A percentile compares a stretch with the other conserved stretches of the same genome.
Conservation (phyloP, 1,139 yeast species). For the Magnusiomyces sp. region DNA sequence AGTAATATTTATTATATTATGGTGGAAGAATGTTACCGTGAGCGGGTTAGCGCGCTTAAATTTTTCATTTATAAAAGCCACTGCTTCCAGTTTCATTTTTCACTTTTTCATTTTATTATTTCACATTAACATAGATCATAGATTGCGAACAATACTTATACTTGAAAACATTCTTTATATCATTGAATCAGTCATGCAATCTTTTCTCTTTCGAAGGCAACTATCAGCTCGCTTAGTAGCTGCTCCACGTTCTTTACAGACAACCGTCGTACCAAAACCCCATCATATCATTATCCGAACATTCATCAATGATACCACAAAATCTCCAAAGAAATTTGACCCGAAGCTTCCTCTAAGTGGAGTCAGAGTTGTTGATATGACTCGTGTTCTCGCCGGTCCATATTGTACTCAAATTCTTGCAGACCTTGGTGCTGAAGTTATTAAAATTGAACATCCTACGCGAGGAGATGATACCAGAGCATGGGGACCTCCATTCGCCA, state of each 20-base stretch:
- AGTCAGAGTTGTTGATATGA: conserved; percentile 33
- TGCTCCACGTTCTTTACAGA: no score
- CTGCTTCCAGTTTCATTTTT: no score
- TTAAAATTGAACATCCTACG: conserved; percentile 37
- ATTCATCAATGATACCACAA: not conserved
- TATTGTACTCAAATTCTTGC: conserved; percentile 37
- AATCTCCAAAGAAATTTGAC: not conserved
- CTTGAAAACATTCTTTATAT: no score
- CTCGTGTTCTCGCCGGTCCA: conserved; percentile 40
- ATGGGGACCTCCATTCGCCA: conserved; percentile 38
- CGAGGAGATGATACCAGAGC: conserved; percentile 39
- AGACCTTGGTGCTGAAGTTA: conserved; percentile 37
- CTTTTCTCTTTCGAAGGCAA: no score
- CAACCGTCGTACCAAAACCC: no score
- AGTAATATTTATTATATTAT: no score
- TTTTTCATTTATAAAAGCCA: no score
- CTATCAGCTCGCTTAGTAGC: no score
- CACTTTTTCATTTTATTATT: not conserved
- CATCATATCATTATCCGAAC: not conserved
- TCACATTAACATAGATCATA: no score
- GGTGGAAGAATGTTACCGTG: no score
- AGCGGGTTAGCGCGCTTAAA: no score
- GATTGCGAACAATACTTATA: no score
- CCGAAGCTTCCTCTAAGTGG: conserved; percentile 28
- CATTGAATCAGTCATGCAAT: not conserved